Evolutionary conservation across 1,139 yeast species (phyloP), one percentile per base, ranked within the genome.

Genomic region (Lodderomyces oxycetoniae): DNA sequence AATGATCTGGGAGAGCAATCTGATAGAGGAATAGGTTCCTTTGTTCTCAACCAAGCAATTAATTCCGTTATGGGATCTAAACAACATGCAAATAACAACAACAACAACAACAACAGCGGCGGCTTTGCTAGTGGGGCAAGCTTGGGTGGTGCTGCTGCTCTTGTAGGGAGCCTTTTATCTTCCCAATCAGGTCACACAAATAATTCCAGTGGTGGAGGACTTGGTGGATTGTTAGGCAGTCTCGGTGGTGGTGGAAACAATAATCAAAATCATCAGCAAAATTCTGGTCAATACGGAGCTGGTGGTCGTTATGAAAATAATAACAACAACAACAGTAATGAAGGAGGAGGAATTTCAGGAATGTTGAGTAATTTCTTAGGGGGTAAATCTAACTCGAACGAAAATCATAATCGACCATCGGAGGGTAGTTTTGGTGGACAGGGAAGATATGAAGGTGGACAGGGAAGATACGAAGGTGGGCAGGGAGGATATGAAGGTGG

Each of bases 21-120:
- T 7, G 45, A 42, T 19, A 34, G 45, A 28, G 44, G 45, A 11
- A 34, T 42, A 30, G 45, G 44, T 11, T 29, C 43, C 7, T 36
- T 42, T 33, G 38, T 42, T 11, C 32, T 42, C 37, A 40, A 40
- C 24, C 45, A 42, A 32, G 42, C 44, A n/a, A 31, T 39, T 0
- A 32, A 28, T 13, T 31, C 25, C 16, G 30, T 25, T 9, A 28
- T 31, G 12, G 42, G 42, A 19, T 38, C 41, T 8, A 27, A 22
- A 15, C 28, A 34, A 6, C 28, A 30, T 21, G 31, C 32, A 13
- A 26, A 31, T 16, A 32, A 28, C 23, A 15, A 22, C 22, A 6
- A 12, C 9, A 14, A 14, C 11, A 24, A 14, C 26, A 12, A 14
- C 14, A 12, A 10, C n/a, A 10, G 8, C 12, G 26, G 26, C 7